phyloP scores from a whole-genome alignment of 129 eudicot genomes.

The Apium graveolens region DNA sequence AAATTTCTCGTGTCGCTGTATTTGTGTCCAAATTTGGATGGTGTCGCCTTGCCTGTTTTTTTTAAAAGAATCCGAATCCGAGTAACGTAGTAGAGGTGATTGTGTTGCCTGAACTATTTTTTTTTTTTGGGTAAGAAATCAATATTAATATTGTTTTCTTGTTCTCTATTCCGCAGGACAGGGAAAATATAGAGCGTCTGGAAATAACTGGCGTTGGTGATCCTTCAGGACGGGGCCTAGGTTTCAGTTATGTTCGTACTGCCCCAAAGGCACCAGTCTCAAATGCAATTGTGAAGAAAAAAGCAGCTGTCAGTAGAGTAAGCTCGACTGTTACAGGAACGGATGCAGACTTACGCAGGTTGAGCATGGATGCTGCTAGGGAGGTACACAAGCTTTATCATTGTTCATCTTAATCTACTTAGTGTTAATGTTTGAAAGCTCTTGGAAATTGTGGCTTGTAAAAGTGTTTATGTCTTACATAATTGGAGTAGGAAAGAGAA shows the following conservation, averaged over 20 bases:
- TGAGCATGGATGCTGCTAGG: slow-evolving; percentile 97
- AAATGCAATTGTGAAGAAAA: slow-evolving; percentile 73
- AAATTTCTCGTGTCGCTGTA: too few species aligned
- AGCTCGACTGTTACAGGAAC: slow-evolving; percentile 93
- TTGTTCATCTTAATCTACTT: background rate
- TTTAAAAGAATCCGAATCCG: too few species aligned
- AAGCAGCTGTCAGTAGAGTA: slow-evolving; percentile 55
- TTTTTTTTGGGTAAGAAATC: background rate
- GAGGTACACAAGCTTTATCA: slow-evolving; percentile 46
- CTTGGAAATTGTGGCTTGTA: background rate
- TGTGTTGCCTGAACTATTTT: background rate
- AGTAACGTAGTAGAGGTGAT: background rate
- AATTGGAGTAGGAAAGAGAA: background rate
- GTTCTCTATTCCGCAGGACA: slow-evolving; percentile 43
- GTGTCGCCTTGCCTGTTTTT: too few species aligned
- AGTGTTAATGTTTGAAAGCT: background rate
- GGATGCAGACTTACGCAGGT: slow-evolving; percentile 91
- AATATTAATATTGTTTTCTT: background rate
- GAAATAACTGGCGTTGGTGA: slow-evolving; percentile 98
- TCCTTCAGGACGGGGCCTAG: slow-evolving; percentile 94
- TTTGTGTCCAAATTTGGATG: too few species aligned
- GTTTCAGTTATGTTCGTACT: slow-evolving; percentile 87
- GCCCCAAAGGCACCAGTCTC: slow-evolving; percentile 85
- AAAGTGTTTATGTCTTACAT: background rate
- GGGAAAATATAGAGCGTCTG: slow-evolving; percentile 85